Evolutionary conservation across 495 filamentous ascomycete species (phyloP).

Genomic region (Halenospora varia): DNA sequence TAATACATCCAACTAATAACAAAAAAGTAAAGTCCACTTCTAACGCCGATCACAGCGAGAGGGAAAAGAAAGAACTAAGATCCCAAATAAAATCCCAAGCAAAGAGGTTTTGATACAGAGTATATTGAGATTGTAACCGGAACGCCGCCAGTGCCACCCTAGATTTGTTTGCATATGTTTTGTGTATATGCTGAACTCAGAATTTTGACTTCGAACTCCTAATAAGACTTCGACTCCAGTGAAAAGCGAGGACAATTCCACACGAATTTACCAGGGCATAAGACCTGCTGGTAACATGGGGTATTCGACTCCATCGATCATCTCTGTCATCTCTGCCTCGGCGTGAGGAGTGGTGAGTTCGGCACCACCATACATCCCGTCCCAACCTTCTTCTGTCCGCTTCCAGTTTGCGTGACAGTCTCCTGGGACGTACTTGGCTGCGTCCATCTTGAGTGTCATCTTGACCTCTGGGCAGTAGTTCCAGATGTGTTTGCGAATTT

Average conservation of each 20-base stretch:
- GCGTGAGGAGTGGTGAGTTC: conserved; percentile 1
- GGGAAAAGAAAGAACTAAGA: too few species aligned
- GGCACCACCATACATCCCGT: conserved; percentile 14
- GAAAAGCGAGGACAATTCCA: too few species aligned
- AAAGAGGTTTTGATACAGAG: too few species aligned
- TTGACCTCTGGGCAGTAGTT: conserved; percentile 50
- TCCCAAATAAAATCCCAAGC: too few species aligned
- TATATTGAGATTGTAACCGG: too few species aligned
- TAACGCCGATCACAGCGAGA: too few species aligned
- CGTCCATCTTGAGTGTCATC: conserved; percentile 47
- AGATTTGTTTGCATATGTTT: too few species aligned
- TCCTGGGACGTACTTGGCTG: conserved; percentile 36
- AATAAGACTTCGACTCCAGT: too few species aligned
- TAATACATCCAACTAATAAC: too few species aligned
- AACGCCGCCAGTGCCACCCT: too few species aligned
- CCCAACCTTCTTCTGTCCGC: conserved; percentile 19
- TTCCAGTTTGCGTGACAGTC: conserved; percentile 37
- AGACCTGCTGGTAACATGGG: conserved; percentile 33
- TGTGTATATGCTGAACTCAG: too few species aligned
- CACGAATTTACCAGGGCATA: conserved; percentile 33
- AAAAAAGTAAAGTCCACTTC: too few species aligned
- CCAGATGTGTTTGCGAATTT: conserved; percentile 41
- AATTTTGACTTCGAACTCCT: neutral
- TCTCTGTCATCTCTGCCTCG: conserved; percentile 32
- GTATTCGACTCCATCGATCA: conserved; percentile 39